Conservation (phyloP, 371 early-diverging fungal genomes). For the Mortierella sp. region DNA sequence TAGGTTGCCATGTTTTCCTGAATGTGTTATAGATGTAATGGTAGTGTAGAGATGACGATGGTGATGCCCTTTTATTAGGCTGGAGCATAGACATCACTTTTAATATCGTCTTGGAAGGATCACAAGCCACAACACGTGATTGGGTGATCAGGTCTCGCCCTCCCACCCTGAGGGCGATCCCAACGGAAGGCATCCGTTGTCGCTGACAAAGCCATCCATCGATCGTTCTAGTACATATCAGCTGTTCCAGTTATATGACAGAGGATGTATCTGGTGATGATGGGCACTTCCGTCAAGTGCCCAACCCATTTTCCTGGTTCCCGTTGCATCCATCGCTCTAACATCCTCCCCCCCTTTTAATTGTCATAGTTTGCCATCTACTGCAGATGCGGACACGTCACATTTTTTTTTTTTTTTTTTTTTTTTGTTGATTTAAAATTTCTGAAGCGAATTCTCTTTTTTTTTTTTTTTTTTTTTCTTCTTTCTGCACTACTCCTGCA, state of each 20-base stretch:
- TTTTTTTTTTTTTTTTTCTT: neutral
- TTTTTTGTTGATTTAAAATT: neutral
- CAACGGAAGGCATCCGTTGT: constrained; percentile 15
- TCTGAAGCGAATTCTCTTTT: neutral
- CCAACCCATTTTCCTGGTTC: neutral
- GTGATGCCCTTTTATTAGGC: neutral
- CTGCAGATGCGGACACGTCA: constrained; percentile 16
- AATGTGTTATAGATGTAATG: neutral
- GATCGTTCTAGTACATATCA: neutral
- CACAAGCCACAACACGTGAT: constrained; percentile 16
- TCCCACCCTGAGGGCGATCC: neutral
- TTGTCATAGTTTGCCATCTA: neutral
- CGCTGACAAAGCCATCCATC: constrained; percentile 29
- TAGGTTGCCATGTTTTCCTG: constrained; percentile 80
- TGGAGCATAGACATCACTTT: neutral
- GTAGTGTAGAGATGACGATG: neutral
- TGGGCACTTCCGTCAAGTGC: neutral
- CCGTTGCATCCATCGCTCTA: neutral
- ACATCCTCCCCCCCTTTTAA: neutral
- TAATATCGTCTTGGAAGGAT: neutral
- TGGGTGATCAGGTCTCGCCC: neutral
- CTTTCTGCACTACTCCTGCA: neutral
- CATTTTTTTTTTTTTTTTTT: constrained; percentile 15
- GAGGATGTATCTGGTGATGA: neutral
- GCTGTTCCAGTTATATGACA: neutral